Base-by-base conservation (phyloP, 208 protist genomes). In the Leishmania major region DNA sequence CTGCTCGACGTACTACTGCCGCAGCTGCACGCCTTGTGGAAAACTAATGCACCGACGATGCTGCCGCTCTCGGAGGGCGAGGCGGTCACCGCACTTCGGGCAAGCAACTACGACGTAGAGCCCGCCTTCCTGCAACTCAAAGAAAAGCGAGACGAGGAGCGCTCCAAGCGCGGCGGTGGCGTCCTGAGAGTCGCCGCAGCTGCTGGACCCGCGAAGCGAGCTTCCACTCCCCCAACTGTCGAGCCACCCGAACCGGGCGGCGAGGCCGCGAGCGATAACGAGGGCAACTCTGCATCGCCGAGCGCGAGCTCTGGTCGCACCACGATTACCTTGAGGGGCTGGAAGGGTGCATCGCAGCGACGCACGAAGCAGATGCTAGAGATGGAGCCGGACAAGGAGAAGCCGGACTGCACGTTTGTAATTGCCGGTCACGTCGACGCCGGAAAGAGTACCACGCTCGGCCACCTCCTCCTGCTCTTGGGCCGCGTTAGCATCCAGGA, bases 371-470 rank as follows among this genome's bases (percentile, higher is more conserved):
- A 83, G 74, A 85, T 85, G 78, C 81, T 85, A 22, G 73, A 81
- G 75, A 81, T 89, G 83, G 66, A 85, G 78, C 87, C 87, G 25
- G 84, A 90, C 69, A 17, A 73, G 57, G 47, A 72, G 10, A 95
- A 93, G 83, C 86, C 87, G 10, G 94, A 97, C 72, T 96, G 92
- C 84, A 97, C 94, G 1, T 91, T 97, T 86, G 91, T 97, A 3
- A 90, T 97, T 57, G 91, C 94, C 31, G 94, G 94, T 37, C 94
- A 97, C 84, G 94, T 97, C 35, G 94, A 97, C 79, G 90, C 93
- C 37, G 94, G 94, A 19, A 97, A 97, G 87, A 96, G 92, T 70
- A 97, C 94, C 37, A 96, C 91, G 37, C 85, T 97, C 35, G 94
- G 94, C 19, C 94, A 97, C 75, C 84, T 97, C n/a, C 90, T 97